phyloP scores from a whole-genome alignment of 805 yeast genomes.

The Nakazawaea siamensis region DNA sequence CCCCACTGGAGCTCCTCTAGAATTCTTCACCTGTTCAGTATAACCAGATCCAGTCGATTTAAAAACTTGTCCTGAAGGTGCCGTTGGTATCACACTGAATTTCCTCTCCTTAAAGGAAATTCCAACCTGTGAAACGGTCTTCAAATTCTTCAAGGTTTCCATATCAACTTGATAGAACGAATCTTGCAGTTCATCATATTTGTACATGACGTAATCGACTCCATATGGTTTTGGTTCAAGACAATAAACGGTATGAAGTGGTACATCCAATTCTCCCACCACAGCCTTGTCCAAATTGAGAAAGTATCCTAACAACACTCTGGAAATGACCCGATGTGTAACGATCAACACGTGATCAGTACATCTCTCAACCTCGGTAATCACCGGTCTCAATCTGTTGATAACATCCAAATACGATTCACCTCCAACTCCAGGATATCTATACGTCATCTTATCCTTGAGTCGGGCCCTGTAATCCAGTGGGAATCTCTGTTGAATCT shows the following conservation, averaged over 20 bases:
- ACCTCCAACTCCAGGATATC: conserved; percentile 97
- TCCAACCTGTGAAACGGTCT: conserved; percentile 62
- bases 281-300: conserved; percentile 72
- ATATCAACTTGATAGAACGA: conserved; percentile 64
- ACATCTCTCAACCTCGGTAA: conserved; percentile 87
- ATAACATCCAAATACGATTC: conserved; percentile 93
- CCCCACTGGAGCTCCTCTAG: neutral
- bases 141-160: conserved; percentile 35
- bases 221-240: conserved; percentile 94
- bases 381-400: conserved; percentile 80
- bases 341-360: conserved; percentile 78
- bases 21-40: conserved; percentile 1
- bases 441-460: conserved; percentile 68
- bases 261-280: conserved; percentile 87
- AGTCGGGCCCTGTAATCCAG: conserved; percentile 73
- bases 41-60: conserved; percentile 1
- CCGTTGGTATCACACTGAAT: conserved; percentile 71
- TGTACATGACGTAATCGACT: conserved; percentile 86
- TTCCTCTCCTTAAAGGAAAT: conserved; percentile 62
- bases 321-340: conserved; percentile 85
- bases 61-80: conserved; percentile 31
- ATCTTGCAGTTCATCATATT: conserved; percentile 70
- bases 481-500: conserved; percentile 66
- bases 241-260: conserved; percentile 83
- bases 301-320: conserved; percentile 83